These are phyloP conservation scores for Rhypophila decipiens DNA, from an alignment of 495 filamentous ascomycete species.

Conservation along the genomic window DNA sequence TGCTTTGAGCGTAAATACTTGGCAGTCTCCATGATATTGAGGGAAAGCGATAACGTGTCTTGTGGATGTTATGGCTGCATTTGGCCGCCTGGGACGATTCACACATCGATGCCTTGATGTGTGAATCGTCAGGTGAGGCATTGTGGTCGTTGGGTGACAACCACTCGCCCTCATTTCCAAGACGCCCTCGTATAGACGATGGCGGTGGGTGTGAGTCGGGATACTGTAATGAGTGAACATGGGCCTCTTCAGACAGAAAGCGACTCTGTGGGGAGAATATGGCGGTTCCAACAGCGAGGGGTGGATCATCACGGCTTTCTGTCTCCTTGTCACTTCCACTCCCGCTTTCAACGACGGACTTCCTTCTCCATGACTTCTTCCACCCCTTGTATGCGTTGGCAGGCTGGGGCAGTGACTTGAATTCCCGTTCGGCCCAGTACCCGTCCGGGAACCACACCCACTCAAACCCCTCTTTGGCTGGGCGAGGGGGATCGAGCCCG, in stretches of 20 bases:
- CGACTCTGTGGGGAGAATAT: conserved; percentile 15
- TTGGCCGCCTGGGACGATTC: no score
- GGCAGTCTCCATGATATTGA: no score
- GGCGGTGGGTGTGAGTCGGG: conserved; percentile 2
- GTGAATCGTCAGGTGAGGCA: not conserved
- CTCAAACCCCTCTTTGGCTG: conserved; percentile 41
- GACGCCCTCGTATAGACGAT: not conserved
- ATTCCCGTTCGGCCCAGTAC: conserved; percentile 48
- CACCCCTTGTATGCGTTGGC: conserved; percentile 30
- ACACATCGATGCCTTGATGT: not conserved
- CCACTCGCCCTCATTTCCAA: conserved; percentile 11
- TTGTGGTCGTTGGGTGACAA: conserved; percentile 9
- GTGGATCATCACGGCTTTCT: conserved; percentile 12
- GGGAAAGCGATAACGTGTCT: no score
- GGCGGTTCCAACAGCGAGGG: conserved; percentile 2
- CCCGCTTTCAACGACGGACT: no score
- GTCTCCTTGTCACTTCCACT: conserved; percentile 20
- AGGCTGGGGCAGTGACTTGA: conserved; percentile 10
- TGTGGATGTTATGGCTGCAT: no score
- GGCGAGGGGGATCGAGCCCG: conserved; percentile 41
- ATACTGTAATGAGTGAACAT: conserved; percentile 29
- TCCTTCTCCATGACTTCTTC: conserved; percentile 29
- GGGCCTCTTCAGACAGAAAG: conserved; percentile 28
- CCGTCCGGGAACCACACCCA: conserved; percentile 53
- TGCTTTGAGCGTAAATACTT: no score